phyloP scores from a whole-genome alignment of 345 rosid genomes.

The Moringa oleifera region DNA sequence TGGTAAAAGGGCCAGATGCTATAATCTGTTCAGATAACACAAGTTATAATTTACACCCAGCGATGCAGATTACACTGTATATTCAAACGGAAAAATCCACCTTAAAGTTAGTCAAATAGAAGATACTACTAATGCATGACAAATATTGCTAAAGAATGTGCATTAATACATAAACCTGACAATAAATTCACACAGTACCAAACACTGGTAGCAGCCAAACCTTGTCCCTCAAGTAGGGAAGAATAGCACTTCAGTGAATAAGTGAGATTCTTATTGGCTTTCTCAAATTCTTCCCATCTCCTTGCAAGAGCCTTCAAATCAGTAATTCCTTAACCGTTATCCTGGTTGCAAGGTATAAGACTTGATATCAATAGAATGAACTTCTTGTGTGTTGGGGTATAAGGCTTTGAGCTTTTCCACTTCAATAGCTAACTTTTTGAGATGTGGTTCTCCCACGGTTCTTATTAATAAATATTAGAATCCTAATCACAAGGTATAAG shows the following conservation, averaged over 20 bases:
- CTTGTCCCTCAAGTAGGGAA: not conserved
- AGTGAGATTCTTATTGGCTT: not conserved
- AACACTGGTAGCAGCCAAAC: not conserved
- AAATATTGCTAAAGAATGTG: not conserved
- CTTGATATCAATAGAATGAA: too few relatives aligned
- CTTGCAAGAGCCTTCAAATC: too few relatives aligned
- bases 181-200: not conserved
- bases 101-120: not conserved
- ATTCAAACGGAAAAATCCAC: not conserved
- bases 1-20: slow-evolving; percentile 91
- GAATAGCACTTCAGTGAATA: not conserved
- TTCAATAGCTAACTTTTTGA: too few relatives aligned
- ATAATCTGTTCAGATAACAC: slow-evolving; percentile 44
- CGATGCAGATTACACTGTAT: slow-evolving; percentile 9
- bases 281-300: too few relatives aligned
- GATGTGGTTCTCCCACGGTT: too few relatives aligned
- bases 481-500: too few relatives aligned
- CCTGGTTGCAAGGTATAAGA: too few relatives aligned
- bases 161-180: not conserved
- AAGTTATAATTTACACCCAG: not conserved
- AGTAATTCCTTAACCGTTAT: too few relatives aligned
- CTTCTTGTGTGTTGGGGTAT: too few relatives aligned
- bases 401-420: too few relatives aligned
- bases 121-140: not conserved
- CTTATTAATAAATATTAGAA: too few relatives aligned